Percentiles rank a stretch among this genome's conserved stretches.
phyloP scores from a whole-genome alignment of 2,329 filamentous ascomycete species.

The Blumeria hordei region DNA sequence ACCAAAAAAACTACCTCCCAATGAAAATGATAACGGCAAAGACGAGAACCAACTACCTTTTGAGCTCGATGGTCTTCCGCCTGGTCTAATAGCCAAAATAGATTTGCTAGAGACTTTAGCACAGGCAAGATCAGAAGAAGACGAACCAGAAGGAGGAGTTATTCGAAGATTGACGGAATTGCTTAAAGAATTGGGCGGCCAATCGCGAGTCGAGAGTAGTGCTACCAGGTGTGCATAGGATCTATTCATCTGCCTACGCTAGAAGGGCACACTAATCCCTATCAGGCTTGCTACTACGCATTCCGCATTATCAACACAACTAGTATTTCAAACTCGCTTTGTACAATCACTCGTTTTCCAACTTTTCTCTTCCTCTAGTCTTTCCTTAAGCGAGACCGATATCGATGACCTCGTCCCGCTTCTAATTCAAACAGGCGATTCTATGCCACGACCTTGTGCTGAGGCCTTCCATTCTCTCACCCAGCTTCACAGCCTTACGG shows the following conservation, averaged over 20 bases:
- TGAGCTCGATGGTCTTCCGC: conserved; percentile 41
- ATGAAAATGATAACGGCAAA: conserved; percentile 48
- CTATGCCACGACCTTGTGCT: conserved; percentile 40
- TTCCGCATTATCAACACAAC: conserved; percentile 48
- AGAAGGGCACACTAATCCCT: not conserved
- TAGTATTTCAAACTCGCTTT: conserved; percentile 50
- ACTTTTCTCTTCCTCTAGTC: conserved; percentile 42
- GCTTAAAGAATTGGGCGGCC: conserved; percentile 48
- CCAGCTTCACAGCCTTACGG: conserved; percentile 43
- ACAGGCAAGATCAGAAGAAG: conserved; percentile 38
- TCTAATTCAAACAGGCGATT: conserved; percentile 36
- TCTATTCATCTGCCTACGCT: not conserved
- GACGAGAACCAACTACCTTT: conserved; percentile 51
- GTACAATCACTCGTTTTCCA: conserved; percentile 50
- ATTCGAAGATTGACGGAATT: conserved; percentile 43
- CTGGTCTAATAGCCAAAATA: conserved; percentile 42
- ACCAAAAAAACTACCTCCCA: conserved; percentile 25
- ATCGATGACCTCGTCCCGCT: conserved; percentile 47
- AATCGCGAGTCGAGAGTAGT: conserved; percentile 46
- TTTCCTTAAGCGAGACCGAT: conserved; percentile 35
- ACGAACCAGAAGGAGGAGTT: conserved; percentile 36
- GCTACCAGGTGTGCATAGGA: conserved; percentile 34
- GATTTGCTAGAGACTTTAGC: conserved; percentile 49
- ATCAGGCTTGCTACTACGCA: conserved; percentile 50
- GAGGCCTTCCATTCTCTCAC: conserved; percentile 40